A percentile compares a stretch with the other conserved stretches of the same genome.
Evolutionary conservation across 2,329 filamentous ascomycete genomes (phyloP).

Genomic region (Pseudocercospora eumusae): DNA sequence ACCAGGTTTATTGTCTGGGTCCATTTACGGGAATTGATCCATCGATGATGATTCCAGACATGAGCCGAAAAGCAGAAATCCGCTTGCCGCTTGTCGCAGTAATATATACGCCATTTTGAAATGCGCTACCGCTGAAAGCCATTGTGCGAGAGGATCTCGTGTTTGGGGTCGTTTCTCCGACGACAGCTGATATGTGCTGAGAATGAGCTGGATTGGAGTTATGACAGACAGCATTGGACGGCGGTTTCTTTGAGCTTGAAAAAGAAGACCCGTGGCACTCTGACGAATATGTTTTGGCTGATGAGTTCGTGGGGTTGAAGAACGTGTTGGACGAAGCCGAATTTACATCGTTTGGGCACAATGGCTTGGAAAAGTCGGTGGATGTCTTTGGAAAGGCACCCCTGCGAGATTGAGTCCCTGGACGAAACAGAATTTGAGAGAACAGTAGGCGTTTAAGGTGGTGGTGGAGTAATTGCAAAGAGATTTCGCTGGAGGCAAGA

Average conservation of each 20-base stretch:
- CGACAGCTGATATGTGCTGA: not conserved
- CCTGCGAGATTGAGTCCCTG: too few species aligned
- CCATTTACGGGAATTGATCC: slow-evolving; percentile 45
- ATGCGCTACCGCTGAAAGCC: slow-evolving; percentile 18
- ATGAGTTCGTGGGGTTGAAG: not conserved
- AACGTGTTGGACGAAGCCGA: not conserved
- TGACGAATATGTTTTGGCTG: not conserved
- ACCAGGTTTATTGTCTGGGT: slow-evolving; percentile 31
- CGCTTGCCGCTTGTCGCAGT: slow-evolving; percentile 21
- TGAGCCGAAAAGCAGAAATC: slow-evolving; percentile 33
- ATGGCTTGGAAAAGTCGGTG: not conserved
- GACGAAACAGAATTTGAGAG: too few species aligned
- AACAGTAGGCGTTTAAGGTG: not conserved
- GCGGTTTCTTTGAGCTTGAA: not conserved
- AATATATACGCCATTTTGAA: slow-evolving; percentile 26
- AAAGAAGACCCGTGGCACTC: not conserved
- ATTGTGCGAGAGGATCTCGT: slow-evolving; percentile 19
- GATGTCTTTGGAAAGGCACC: not conserved
- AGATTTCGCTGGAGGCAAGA: not conserved
- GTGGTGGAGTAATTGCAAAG: not conserved
- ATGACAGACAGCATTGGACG: not conserved
- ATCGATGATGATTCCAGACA: slow-evolving; percentile 48
- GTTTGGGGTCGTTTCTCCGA: not conserved
- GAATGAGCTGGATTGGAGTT: not conserved
- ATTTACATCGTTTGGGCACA: not conserved